Evolutionary conservation across 805 yeast genomes (phyloP), one percentile per base, ranked within the genome.

Genomic region (Brettanomyces anomalus): DNA sequence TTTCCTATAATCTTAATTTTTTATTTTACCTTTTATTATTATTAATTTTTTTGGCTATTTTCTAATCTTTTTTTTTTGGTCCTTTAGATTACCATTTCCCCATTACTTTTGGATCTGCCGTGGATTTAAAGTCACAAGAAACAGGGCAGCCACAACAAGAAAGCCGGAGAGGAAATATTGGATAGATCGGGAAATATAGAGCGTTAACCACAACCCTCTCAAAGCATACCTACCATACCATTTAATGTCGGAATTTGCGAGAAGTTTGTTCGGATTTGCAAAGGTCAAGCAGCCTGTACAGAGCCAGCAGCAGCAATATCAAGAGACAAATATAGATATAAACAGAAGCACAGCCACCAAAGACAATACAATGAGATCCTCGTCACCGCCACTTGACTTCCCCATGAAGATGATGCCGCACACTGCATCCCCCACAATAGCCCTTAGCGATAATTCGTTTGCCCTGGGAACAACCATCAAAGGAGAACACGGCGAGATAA

Each of bases 381-480:
- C 47, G 4, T 42, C 45, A 19, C 42, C 37, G 10, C 40, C 49
- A 6, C 39, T 47, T 5, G 48, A 55, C n/a, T 60, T 61, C 42
- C 66, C 66, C 5, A 43, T 58, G 11, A 60, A 54, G n/a, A 57
- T 64, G 49, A 45, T 75, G 43, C 66, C 76, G 48, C 67, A 68
- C 33, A 67, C 76, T 1, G 67, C 78, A 1, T 67, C 78, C 4
- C 85, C 89, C 16, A 81, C 90, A 3, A 81, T 85, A 2, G 88
- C 88, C 0, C 61, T 82, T 8, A 70, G 79, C 39, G 74, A 75
- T 46, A 72, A 71, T 44, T 72, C 81, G 2, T 71, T 77, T 60
- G 89, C 76, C 2, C 74, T 79, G 60, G 89, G 88, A 2, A 81
- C 87, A 4, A 81, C 83, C 1, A 68, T 74, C 8, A 65, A 64